A percentile compares a stretch with the other conserved stretches of the same genome.
phyloP scores from a whole-genome alignment of 805 yeast species.

The Pichia californica region DNA sequence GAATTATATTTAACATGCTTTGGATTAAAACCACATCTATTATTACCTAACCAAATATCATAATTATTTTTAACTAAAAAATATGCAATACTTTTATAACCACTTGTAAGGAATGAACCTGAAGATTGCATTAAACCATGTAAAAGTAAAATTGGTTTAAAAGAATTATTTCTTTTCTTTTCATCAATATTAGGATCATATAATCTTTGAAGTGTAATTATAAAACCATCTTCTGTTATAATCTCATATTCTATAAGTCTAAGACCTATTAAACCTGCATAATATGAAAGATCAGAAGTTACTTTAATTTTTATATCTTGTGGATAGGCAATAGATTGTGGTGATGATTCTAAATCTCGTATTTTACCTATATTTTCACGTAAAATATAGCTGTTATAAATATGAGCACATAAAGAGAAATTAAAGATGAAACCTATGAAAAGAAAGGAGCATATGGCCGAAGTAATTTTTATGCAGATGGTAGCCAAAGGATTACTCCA shows the following conservation, averaged over 20 bases:
- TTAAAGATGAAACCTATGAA: no score
- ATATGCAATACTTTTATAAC: constrained; percentile 69
- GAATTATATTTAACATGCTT: constrained; percentile 45
- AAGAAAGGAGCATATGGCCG: no score
- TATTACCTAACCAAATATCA: constrained; percentile 91
- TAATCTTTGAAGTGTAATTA: constrained; percentile 51
- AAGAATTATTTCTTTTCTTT: neutral
- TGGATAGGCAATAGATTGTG: no score
- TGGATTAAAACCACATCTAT: constrained; percentile 80
- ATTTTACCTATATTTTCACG: no score
- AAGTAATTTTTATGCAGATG: no score
- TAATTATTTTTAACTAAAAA: constrained; percentile 45
- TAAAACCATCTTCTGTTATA: constrained; percentile 74
- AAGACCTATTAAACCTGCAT: constrained; percentile 55
- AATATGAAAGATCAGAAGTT: constrained; percentile 47
- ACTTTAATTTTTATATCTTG: constrained; percentile 6
- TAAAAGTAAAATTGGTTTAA: constrained; percentile 60
- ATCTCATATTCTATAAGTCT: constrained; percentile 53
- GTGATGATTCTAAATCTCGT: no score
- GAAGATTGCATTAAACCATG: constrained; percentile 89
- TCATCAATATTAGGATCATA: constrained; percentile 38
- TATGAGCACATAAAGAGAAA: no score
- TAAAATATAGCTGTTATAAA: no score
- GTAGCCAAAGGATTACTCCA: no score
- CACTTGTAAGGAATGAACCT: constrained; percentile 81